Base-by-base conservation (phyloP, 2,329 filamentous ascomycete genomes). In the Colletotrichum noveboracense region DNA sequence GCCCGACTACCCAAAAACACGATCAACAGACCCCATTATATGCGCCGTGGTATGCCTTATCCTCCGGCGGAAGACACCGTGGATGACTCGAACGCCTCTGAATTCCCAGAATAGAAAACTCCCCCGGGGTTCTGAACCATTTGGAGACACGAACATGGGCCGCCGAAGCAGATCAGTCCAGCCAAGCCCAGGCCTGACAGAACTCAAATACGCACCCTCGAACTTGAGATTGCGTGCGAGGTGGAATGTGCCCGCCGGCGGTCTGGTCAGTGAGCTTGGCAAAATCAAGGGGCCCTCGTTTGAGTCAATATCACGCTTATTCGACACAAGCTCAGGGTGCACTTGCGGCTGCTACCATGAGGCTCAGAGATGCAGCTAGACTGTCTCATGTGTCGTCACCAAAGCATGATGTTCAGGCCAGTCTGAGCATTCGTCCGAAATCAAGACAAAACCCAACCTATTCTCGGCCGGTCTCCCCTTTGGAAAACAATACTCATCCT, bases 321-420 rank as follows among this genome's bases (percentile, higher is more conserved):
- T 75, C 52, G 68, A 75, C 66, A 71, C 72, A 70, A 70, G 30
- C 61, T 74, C 60, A 38, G 18, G 30, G 24, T 18, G 32, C 32
- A 36, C 21, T 26, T 24, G 18, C 62, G 62, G 38, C 68, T 55
- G 67, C 67, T 36, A 52, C 67, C 30, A 7, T 38, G 16, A 32
- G 56, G 55, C 18, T 12, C 32, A 32, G 18, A 48, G 26, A 43
- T 21, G 43, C 62, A 26, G 26, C n/a, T 36, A 21, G 12, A 34
- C 16, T 72, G 64, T 65, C 64, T 75, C 74, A 69, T 65, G 62
- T 71, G 28, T 38, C 61, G 56, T 26, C 43, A 28, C 43, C 58
- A 18, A 48, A 65, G 34, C 58, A 60, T 48, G 48, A 61, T 58
- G 62, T 28, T 48, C 32, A 60, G 36, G 26, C 38, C 18, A 14